These are phyloP conservation scores for Botrytis pseudocinerea DNA, from an alignment of 2,329 filamentous ascomycete species.

Conservation along the genomic window DNA sequence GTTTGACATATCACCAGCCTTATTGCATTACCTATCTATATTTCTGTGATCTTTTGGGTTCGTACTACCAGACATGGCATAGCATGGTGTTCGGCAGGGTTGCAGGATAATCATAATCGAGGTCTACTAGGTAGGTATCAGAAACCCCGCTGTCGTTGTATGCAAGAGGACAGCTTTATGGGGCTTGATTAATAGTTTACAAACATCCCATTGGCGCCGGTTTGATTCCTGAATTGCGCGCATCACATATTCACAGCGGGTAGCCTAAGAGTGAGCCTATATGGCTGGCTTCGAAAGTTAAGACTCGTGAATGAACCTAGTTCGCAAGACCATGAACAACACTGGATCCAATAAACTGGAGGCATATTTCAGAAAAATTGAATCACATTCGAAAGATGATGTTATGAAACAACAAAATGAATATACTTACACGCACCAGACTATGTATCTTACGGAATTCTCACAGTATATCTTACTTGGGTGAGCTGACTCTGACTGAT, in stretches of 20 bases:
- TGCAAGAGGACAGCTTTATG: neutral
- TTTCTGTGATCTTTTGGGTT: neutral
- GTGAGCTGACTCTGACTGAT: conserved; percentile 6
- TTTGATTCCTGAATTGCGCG: conserved; percentile 4
- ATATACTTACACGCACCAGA: neutral
- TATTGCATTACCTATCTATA: conserved; percentile 1
- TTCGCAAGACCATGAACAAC: neutral
- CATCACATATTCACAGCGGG: conserved; percentile 5
- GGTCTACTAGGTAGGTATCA: conserved; percentile 8
- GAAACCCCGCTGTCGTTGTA: neutral
- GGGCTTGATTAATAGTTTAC: neutral
- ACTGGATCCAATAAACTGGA: neutral
- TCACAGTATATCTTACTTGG: neutral
- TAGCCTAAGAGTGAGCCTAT: conserved; percentile 1
- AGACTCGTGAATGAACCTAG: neutral
- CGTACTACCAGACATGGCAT: conserved; percentile 1
- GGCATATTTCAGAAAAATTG: neutral
- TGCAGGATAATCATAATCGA: conserved; percentile 12
- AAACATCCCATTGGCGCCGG: neutral
- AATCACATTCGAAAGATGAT: neutral
- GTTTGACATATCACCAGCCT: neutral
- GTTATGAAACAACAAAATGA: neutral
- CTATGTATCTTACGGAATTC: neutral
- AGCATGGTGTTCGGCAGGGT: neutral
- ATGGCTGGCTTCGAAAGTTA: neutral